Base-by-base conservation (phyloP, 169 alveolate species). In the Cryptosporidium ryanae region DNA sequence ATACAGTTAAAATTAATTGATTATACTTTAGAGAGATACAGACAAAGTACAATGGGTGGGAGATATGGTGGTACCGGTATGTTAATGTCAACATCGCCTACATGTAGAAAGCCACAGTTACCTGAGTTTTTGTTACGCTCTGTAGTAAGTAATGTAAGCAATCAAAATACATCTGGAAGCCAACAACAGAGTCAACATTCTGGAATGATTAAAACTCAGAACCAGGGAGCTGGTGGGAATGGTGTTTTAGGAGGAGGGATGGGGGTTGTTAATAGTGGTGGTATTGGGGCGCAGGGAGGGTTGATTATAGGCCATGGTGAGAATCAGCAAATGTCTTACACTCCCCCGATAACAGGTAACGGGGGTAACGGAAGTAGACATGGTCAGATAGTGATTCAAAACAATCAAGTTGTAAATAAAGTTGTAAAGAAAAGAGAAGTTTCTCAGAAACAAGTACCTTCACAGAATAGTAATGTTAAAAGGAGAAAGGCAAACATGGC, bases 41-140 rank as follows among this genome's bases (percentile, higher is more conserved):
- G 70, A n/a, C 87, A 76, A 31, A 76, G 87, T n/a, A 76, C 87
- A 38, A 76, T 76, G 87, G 87, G 87, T 15, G 87, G 87, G 29
- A 76, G 87, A 25, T 76, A 76, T 52, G 87, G 87, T 21, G 87
- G 87, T 27, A 76, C 87, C 15, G 87, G 87, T 1, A 76, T 76
- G 25, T 34, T 76, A 49, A 76, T 76, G 31, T 76, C 87, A 7
- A 76, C 87, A 6, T 76, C 87, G 4, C 34, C 87, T 3, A 76
- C 71, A n/a, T 76, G 87, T 48, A 55, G 87, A 32, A 76, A 76
- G 34, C 87, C 87, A 12, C 87, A 76, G 63, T 46, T 76, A 59
- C 87, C 87, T 1, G 87, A 76, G 64, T 76, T 76, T 76, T 46
- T 76, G 38, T 65, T 76, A 32, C 68, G 87, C n/a, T 76, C 87